phyloP scores from a whole-genome alignment of 2,329 filamentous ascomycete species.

The Ustulina deusta region DNA sequence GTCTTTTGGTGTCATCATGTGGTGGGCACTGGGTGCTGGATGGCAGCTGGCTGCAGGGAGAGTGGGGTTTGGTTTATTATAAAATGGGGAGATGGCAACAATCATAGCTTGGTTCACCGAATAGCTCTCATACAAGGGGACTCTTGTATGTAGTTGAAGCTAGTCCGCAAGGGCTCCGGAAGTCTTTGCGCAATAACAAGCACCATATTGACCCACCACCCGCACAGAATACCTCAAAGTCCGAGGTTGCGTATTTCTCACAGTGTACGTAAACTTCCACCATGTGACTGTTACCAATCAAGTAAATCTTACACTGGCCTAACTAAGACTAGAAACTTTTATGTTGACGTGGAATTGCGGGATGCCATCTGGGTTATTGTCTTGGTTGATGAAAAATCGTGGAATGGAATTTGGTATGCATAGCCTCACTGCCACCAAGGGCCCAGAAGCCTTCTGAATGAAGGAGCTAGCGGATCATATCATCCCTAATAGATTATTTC shows the following conservation, averaged over 20 bases:
- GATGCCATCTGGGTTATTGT: conserved; percentile 12
- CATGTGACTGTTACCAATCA: conserved; percentile 11
- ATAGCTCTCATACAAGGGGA: conserved; percentile 16
- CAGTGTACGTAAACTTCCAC: conserved; percentile 11
- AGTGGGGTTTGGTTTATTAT: conserved; percentile 22
- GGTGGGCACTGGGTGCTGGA: conserved; percentile 12
- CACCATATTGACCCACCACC: conserved; percentile 19
- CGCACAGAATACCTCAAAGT: conserved; percentile 16
- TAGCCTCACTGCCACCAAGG: conserved; percentile 24
- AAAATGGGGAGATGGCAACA: conserved; percentile 16
- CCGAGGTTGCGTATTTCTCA: conserved; percentile 7
- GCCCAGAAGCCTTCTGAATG: conserved; percentile 21
- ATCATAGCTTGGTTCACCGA: conserved; percentile 19
- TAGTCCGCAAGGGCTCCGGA: conserved; percentile 5
- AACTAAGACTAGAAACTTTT: conserved; percentile 13
- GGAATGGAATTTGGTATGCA: conserved; percentile 20
- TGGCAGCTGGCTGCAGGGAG: too few species aligned
- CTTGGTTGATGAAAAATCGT: conserved; percentile 11
- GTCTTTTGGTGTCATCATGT: conserved; percentile 6
- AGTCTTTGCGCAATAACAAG: conserved; percentile 17
- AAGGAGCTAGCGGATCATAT: conserved; percentile 26
- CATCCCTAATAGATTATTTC: conserved; percentile 15
- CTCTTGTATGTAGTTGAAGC: conserved; percentile 18
- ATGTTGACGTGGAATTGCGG: conserved; percentile 9
- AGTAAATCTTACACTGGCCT: conserved; percentile 13